Percentiles rank a stretch among this genome's conserved stretches.
Conservation (phyloP, 2,329 filamentous ascomycete species). For the Pseudonectria foliicola region DNA sequence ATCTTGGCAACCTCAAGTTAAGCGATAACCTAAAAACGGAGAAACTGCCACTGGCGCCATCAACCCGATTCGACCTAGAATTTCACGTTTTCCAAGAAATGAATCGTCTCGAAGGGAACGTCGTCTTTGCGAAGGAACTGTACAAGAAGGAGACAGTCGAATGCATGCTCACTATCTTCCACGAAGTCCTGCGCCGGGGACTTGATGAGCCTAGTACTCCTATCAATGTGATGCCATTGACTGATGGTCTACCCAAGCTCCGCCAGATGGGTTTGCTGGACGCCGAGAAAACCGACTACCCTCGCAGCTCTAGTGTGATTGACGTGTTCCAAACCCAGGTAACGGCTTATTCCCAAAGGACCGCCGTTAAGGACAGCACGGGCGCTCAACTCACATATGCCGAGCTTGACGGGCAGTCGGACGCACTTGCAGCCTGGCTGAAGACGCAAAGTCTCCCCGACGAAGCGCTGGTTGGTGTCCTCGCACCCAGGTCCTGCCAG, state of each 20-base stretch:
- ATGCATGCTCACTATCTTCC: conserved; percentile 11
- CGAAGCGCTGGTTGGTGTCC: conserved; percentile 15
- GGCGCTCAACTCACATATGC: conserved; percentile 13
- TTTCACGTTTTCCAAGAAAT: conserved; percentile 18
- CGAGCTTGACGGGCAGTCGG: conserved; percentile 13
- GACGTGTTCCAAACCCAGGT: conserved; percentile 17
- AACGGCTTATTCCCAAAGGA: not conserved
- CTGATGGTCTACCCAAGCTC: not conserved
- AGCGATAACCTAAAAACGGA: conserved; percentile 10
- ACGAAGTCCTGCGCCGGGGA: conserved; percentile 8
- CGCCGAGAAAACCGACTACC: conserved; percentile 5
- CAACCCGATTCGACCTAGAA: conserved; percentile 18
- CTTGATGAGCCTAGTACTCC: conserved; percentile 4
- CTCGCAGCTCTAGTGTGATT: conserved; percentile 12
- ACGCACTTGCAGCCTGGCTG: conserved; percentile 13
- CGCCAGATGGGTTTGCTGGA: no score
- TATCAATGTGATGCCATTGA: conserved; percentile 3
- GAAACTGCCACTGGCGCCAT: not conserved
- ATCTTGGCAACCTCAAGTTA: conserved; percentile 11
- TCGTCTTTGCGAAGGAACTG: conserved; percentile 15
- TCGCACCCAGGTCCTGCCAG: conserved; percentile 16
- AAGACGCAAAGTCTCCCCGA: not conserved
- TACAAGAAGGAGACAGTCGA: conserved; percentile 14
- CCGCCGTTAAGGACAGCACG: conserved; percentile 13
- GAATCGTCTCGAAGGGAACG: conserved; percentile 2